phyloP scores from a whole-genome alignment of 1,284 basidiomycete species.

The Grifola frondosa region DNA sequence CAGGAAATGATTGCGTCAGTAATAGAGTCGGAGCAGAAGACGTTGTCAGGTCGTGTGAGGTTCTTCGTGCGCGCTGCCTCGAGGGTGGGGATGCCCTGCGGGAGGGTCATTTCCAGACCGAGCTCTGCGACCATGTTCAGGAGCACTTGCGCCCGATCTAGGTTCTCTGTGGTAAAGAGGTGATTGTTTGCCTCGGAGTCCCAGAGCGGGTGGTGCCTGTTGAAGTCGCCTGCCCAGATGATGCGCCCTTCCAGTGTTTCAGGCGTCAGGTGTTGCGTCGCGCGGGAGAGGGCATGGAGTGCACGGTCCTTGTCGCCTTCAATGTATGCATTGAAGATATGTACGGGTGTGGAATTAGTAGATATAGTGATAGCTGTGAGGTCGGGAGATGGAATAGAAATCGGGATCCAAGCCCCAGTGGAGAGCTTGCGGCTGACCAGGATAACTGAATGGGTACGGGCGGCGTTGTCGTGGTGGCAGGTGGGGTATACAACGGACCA shows the following conservation, averaged over 20 bases:
- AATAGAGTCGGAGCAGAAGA: conserved; percentile 26
- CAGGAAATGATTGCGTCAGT: conserved; percentile 22
- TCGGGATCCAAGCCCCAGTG: conserved; percentile 25
- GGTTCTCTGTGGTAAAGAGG: conserved; percentile 31
- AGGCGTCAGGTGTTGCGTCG: not conserved
- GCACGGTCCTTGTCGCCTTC: conserved; percentile 24
- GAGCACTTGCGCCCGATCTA: conserved; percentile 21
- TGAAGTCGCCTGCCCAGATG: conserved; percentile 48
- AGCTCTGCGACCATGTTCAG: conserved; percentile 18
- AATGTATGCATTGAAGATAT: conserved; percentile 40
- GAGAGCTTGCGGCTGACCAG: conserved; percentile 29
- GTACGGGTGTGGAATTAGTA: conserved; percentile 6
- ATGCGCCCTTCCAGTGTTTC: conserved; percentile 12
- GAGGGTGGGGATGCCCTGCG: conserved; percentile 30
- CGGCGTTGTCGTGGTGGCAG: conserved; percentile 6
- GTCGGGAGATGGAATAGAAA: conserved; percentile 26
- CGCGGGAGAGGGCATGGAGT: conserved; percentile 14
- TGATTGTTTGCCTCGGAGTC: conserved; percentile 38
- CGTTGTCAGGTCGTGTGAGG: conserved; percentile 34
- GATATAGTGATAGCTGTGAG: conserved; percentile 30
- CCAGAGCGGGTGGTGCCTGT: conserved; percentile 49
- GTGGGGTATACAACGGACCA: conserved; percentile 34
- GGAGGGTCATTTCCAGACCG: conserved; percentile 30
- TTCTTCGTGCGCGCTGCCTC: conserved; percentile 25
- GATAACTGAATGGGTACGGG: conserved; percentile 24